Conservation (phyloP, 176 grass and related monocot species). For the Paspalum vaginatum region DNA sequence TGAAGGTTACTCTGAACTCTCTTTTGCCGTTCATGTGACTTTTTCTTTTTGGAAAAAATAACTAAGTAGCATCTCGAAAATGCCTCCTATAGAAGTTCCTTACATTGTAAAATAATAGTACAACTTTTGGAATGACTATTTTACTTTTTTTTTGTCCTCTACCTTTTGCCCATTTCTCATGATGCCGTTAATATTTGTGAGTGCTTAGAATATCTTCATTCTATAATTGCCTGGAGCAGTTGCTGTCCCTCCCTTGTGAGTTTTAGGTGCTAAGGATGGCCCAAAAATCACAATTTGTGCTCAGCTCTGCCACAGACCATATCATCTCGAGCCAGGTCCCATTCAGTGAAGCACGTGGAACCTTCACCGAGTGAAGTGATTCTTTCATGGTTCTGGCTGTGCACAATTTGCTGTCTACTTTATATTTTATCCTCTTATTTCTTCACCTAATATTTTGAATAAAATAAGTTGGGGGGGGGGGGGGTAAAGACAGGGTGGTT, state of each 20-base stretch:
- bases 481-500: not conserved
- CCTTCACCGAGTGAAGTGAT: not conserved
- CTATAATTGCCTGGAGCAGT: not conserved
- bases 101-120: conserved; percentile 21
- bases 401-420: conserved; percentile 4
- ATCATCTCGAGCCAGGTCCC: not conserved
- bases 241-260: not conserved
- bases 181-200: not conserved
- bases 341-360: not conserved
- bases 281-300: not conserved
- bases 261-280: not conserved
- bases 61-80: not conserved
- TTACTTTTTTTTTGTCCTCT: not conserved
- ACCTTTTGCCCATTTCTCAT: not conserved
- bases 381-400: not conserved
- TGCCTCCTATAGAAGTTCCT: not conserved
- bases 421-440: not conserved
- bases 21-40: not conserved
- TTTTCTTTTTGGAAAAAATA: not conserved
- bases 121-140: conserved; percentile 21
- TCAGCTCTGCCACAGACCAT: not conserved
- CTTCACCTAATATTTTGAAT: not conserved
- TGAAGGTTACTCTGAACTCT: conserved; percentile 65
- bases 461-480: not conserved
- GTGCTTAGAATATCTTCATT: not conserved